Base-by-base conservation (phyloP, 371 early-diverging fungal genomes). In the Funneliformis caledonium region DNA sequence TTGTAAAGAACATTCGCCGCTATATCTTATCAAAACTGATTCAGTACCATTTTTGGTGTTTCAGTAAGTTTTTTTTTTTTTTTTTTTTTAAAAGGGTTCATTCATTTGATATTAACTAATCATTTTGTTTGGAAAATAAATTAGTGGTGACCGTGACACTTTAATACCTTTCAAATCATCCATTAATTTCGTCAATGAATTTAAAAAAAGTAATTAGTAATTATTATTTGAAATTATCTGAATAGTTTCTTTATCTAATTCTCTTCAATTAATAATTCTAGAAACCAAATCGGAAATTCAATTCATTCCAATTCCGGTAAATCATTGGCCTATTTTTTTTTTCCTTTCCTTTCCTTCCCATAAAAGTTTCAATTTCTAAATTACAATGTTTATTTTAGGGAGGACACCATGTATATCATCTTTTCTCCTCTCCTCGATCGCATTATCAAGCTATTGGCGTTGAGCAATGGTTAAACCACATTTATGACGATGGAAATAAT, bases 1-100 rank as follows among this genome's bases (percentile, higher is more conserved):
- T 65, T 61, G 89, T 56, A 81, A 61, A 22, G 80, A 86, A 8
- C 88, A 91, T 81, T 89, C 90, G 4, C 92, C 92, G 19, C 26
- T 82, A 12, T 75, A 70, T 70, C 74, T 68, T n/a, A 68, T 85
- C 48, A 56, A 78, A 70, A 74, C 76, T 4, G 76, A 82, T 6
- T 60, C 50, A 2, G 82, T 85, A 1, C 85, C 86, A 31, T 85
- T 85, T 82, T 75, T 85, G 14, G 78, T 85, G 22, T 70, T 85
- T 12, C 86, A 85, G 80, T 80, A 76, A 56, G 80, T 12, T 42
- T 22, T 10, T 11, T 72, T n/a, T 37, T 2, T 19, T 8, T 37
- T 65, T 65, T 31, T 1, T 65, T 65, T 65, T 11, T 2, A 26
- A 64, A 19, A 37, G 16, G 11, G 19, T 1, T n/a, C 69, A 9